phyloP scores from a whole-genome alignment of 495 filamentous ascomycete genomes.

The Trichodelitschia bisporula region DNA sequence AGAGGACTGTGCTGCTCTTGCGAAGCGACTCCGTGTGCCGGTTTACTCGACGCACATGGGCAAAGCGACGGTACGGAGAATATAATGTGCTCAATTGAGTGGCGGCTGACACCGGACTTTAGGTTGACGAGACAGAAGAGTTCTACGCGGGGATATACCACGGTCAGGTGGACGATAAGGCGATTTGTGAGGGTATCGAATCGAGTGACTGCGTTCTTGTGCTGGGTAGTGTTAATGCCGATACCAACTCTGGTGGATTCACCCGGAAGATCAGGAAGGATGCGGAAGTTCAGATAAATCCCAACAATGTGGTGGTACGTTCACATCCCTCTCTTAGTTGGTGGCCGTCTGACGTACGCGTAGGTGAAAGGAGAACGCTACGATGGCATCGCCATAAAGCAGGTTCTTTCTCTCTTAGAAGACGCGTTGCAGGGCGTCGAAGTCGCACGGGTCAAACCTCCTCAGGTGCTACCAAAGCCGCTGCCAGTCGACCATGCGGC shows the following conservation, averaged over 20 bases:
- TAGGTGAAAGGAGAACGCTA: neutral
- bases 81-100: no score
- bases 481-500: slow-evolving; percentile 8
- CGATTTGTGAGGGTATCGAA: slow-evolving; percentile 6
- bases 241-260: slow-evolving; percentile 17
- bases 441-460: slow-evolving; percentile 4
- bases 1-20: slow-evolving; percentile 9
- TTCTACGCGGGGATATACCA: slow-evolving; percentile 15
- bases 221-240: slow-evolving; percentile 13
- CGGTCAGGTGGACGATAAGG: slow-evolving; percentile 9
- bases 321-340: no score
- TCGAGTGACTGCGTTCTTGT: slow-evolving; percentile 12
- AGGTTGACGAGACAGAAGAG: slow-evolving; percentile 14
- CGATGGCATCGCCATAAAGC: slow-evolving; percentile 1
- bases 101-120: no score
- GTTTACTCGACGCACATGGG: slow-evolving; percentile 13
- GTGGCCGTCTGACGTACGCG: neutral
- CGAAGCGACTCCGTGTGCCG: slow-evolving; percentile 7
- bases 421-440: slow-evolving; percentile 1
- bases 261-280: slow-evolving; percentile 7
- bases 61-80: slow-evolving; percentile 14
- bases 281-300: slow-evolving; percentile 11
- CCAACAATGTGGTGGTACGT: slow-evolving; percentile 9
- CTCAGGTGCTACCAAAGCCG: slow-evolving; percentile 6
- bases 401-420: no score